phyloP scores from a whole-genome alignment of 106 monocot genomes.

The Vanilla planifolia region DNA sequence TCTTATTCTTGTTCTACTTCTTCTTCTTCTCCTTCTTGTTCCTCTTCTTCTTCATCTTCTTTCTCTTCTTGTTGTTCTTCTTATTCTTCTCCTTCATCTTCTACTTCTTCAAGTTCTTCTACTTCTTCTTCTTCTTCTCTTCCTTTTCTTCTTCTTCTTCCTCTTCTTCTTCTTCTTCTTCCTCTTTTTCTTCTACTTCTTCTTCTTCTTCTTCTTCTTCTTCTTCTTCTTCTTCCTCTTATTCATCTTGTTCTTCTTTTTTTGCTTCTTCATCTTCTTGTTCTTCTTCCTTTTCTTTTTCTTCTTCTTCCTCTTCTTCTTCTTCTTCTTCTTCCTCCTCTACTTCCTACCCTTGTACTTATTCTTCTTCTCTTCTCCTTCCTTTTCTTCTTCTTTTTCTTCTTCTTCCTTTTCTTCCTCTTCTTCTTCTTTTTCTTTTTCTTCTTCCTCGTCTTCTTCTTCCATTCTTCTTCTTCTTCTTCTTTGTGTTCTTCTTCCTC shows the following conservation, averaged over 20 bases:
- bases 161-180: neutral
- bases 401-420: neutral
- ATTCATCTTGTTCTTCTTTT: too few relatives aligned
- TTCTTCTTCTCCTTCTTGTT: neutral
- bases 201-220: neutral
- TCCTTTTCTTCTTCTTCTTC: neutral
- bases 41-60: neutral
- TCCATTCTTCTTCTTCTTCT: too few relatives aligned
- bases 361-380: too few relatives aligned
- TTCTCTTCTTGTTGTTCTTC: too few relatives aligned
- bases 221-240: neutral
- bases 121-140: neutral
- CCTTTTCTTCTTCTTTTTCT: neutral
- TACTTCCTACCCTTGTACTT: too few relatives aligned
- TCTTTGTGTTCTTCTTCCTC: too few relatives aligned
- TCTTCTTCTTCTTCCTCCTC: too few relatives aligned
- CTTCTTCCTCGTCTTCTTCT: too few relatives aligned
- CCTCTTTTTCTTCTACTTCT: too few relatives aligned
- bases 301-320: neutral
- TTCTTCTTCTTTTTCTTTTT: neutral
- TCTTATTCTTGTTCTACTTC: too few relatives aligned
- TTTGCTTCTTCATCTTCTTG: too few relatives aligned
- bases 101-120: neutral
- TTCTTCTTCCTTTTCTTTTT: neutral
- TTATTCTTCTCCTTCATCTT: too few relatives aligned